Percentiles rank a stretch among this genome's conserved stretches.
phyloP scores from a whole-genome alignment of 352 stramenopile species.

The Globisporangium perplexum region DNA sequence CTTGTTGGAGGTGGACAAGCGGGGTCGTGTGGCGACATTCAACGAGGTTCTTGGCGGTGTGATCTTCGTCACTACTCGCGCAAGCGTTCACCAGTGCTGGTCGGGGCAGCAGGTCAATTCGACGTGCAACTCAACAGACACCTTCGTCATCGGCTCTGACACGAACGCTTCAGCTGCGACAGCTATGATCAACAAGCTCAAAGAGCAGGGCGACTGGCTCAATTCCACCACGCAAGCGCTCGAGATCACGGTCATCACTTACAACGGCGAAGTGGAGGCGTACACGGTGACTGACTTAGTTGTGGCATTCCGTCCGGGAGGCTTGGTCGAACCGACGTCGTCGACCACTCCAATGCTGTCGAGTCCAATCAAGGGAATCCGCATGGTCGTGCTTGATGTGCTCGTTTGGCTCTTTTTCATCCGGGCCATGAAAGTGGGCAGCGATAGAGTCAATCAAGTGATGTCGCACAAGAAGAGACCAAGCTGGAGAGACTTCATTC shows the following conservation, averaged over 20 bases:
- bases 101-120: too few relatives aligned
- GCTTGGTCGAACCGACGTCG: slow-evolving; percentile 21
- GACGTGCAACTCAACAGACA: slow-evolving; percentile 9
- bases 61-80: slow-evolving; percentile 23
- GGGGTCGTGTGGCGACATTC: slow-evolving; percentile 19
- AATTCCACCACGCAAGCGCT: slow-evolving; percentile 32
- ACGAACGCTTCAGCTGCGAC: slow-evolving; percentile 24
- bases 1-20: slow-evolving; percentile 17
- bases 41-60: slow-evolving; percentile 34
- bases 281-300: slow-evolving; percentile 34
- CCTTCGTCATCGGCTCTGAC: slow-evolving; percentile 35
- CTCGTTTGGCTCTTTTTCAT: slow-evolving; percentile 26
- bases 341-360: slow-evolving; percentile 25
- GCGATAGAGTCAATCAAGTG: too few relatives aligned
- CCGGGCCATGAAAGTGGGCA: too few relatives aligned
- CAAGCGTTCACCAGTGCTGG: slow-evolving; percentile 13
- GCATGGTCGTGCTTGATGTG: slow-evolving; percentile 23
- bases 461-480: too few relatives aligned
- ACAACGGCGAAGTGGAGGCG: slow-evolving; percentile 45
- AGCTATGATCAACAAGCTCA: slow-evolving; percentile 18
- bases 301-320: slow-evolving; percentile 27
- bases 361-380: slow-evolving; percentile 22
- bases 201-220: slow-evolving; percentile 29
- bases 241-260: slow-evolving; percentile 36
- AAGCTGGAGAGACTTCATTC: too few relatives aligned